Conservation (phyloP, 345 rosid species). For the Firmiana major region DNA sequence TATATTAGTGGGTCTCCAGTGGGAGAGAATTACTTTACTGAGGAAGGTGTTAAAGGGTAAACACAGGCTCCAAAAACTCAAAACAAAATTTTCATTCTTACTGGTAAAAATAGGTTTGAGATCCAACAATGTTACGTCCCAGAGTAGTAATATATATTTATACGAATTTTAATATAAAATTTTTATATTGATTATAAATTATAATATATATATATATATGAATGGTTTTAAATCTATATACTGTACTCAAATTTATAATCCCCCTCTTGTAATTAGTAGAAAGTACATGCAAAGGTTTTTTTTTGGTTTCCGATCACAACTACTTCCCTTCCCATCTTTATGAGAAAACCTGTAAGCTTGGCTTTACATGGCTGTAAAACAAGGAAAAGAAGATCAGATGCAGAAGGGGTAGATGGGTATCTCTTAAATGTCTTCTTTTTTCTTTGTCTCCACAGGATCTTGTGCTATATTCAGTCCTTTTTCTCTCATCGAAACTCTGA, state of each 20-base stretch:
- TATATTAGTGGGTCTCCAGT: constrained; percentile 34
- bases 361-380: constrained; percentile 22
- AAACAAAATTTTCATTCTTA: neutral
- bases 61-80: neutral
- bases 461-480: neutral
- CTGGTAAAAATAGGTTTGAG: neutral
- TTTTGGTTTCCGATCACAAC: neutral
- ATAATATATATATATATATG: too few relatives aligned
- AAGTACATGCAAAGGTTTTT: neutral
- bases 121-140: too few relatives aligned
- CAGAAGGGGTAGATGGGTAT: constrained; percentile 9
- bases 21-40: neutral
- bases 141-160: too few relatives aligned
- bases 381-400: constrained; percentile 7
- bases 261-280: neutral
- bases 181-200: too few relatives aligned
- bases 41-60: neutral
- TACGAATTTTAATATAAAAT: too few relatives aligned
- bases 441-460: constrained; percentile 6
- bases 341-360: constrained; percentile 15
- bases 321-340: constrained; percentile 24
- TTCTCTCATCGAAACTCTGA: constrained; percentile 18
- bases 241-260: too few relatives aligned
- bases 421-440: constrained; percentile 27
- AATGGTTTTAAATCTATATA: too few relatives aligned